These are phyloP conservation scores for Cupressus sempervirens DNA, from an alignment of 75 land plant species.

Conservation along the genomic window DNA sequence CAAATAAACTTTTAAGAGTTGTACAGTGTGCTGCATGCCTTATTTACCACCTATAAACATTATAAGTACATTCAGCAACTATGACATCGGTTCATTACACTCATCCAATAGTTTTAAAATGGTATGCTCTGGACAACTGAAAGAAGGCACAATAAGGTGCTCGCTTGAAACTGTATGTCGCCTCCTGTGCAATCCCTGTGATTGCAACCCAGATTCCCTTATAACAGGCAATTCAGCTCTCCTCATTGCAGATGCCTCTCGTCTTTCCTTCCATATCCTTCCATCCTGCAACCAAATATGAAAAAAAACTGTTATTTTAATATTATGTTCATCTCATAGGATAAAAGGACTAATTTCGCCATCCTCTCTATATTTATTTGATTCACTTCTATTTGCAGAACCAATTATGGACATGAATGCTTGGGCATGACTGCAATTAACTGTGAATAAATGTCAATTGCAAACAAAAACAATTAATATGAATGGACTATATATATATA, in stretches of 20 bases:
- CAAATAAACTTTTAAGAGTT: background rate
- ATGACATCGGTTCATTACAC: conserved; percentile 18
- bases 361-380: background rate
- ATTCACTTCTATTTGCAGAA: background rate
- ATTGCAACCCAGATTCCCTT: conserved; percentile 28
- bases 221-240: conserved; percentile 47
- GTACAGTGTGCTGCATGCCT: background rate
- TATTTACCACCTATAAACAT: conserved; percentile 6
- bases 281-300: conserved; percentile 64
- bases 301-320: background rate
- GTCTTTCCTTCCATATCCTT: conserved; percentile 85
- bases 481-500: background rate
- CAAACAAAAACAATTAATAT: background rate
- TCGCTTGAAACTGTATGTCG: conserved; percentile 22
- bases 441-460: background rate
- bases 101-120: conserved; percentile 55
- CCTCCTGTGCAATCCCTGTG: conserved; percentile 19
- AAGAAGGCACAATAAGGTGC: conserved; percentile 50
- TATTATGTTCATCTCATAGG: background rate
- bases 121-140: conserved; percentile 77
- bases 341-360: background rate
- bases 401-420: background rate
- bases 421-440: background rate
- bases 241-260: conserved; percentile 37
- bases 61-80: background rate